phyloP scores from a whole-genome alignment of 352 stramenopile genomes.

The Phytopythium kandeliae region DNA sequence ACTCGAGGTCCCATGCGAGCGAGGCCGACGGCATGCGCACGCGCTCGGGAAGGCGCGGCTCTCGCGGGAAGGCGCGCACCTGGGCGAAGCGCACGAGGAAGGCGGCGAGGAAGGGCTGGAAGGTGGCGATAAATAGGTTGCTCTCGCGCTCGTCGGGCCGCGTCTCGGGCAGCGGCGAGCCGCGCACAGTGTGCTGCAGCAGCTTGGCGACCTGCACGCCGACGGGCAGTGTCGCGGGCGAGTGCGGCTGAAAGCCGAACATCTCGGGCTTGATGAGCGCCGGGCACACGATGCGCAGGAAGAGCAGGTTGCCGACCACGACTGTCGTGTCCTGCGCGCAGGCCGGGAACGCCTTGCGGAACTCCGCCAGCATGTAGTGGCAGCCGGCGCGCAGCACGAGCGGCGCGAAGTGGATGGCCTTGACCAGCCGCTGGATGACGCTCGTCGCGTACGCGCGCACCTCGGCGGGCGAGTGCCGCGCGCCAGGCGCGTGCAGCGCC shows the following conservation, averaged over 20 bases:
- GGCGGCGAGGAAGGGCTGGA: slow-evolving; percentile 52
- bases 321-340: slow-evolving; percentile 57
- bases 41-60: slow-evolving; percentile 13
- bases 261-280: slow-evolving; percentile 80
- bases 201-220: slow-evolving; percentile 80
- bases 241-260: slow-evolving; percentile 66
- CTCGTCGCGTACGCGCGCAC: slow-evolving; percentile 49
- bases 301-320: slow-evolving; percentile 69
- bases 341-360: slow-evolving; percentile 57
- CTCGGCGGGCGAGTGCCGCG: slow-evolving; percentile 23
- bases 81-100: slow-evolving; percentile 63
- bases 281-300: slow-evolving; percentile 71
- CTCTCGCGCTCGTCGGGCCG: slow-evolving; percentile 32
- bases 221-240: slow-evolving; percentile 33
- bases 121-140: slow-evolving; percentile 63
- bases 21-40: slow-evolving; percentile 16
- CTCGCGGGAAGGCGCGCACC: slow-evolving; percentile 25
- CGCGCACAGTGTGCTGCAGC: slow-evolving; percentile 68
- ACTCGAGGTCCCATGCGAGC: slow-evolving; percentile 20
- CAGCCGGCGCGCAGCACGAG: slow-evolving; percentile 65
- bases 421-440: slow-evolving; percentile 60
- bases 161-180: slow-evolving; percentile 42
- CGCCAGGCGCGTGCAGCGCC: slow-evolving; percentile 29
- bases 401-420: slow-evolving; percentile 69
- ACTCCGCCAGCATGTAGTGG: slow-evolving; percentile 69